Conservation (phyloP, 2,329 filamentous ascomycete species). For the Colletotrichum lindemuthianum region DNA sequence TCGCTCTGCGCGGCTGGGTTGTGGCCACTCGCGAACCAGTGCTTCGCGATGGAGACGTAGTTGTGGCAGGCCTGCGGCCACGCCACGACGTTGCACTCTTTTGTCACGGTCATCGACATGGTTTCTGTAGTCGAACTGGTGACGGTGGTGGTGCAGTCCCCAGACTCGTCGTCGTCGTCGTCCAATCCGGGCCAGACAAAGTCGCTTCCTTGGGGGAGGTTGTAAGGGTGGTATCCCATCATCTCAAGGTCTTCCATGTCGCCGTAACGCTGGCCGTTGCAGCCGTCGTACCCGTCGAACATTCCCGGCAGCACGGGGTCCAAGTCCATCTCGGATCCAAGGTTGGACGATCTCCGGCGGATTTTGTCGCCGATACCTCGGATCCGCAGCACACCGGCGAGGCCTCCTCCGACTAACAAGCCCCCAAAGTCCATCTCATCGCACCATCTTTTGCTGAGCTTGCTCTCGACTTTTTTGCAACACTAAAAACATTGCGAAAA, state of each 20-base stretch:
- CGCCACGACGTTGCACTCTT: background rate
- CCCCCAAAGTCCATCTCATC: background rate
- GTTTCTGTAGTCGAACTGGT: background rate
- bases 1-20: background rate
- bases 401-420: background rate
- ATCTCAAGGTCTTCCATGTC: background rate
- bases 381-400: background rate
- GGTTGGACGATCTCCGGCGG: background rate
- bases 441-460: slow-evolving; percentile 1
- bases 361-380: background rate
- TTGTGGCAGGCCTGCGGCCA: slow-evolving; percentile 5
- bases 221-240: background rate
- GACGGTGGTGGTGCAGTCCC: slow-evolving; percentile 1
- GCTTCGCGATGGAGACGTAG: slow-evolving; percentile 2
- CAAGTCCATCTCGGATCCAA: background rate
- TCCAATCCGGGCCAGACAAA: background rate
- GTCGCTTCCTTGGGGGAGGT: background rate
- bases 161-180: background rate
- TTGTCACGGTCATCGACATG: background rate
- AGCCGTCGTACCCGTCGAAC: slow-evolving; percentile 3
- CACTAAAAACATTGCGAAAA: background rate
- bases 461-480: background rate
- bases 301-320: slow-evolving; percentile 1
- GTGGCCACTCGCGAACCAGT: background rate
- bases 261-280: background rate